These are phyloP conservation scores for Rhynchospora pubera DNA, from an alignment of 176 grass and related monocot genomes.

Conservation along the genomic window DNA sequence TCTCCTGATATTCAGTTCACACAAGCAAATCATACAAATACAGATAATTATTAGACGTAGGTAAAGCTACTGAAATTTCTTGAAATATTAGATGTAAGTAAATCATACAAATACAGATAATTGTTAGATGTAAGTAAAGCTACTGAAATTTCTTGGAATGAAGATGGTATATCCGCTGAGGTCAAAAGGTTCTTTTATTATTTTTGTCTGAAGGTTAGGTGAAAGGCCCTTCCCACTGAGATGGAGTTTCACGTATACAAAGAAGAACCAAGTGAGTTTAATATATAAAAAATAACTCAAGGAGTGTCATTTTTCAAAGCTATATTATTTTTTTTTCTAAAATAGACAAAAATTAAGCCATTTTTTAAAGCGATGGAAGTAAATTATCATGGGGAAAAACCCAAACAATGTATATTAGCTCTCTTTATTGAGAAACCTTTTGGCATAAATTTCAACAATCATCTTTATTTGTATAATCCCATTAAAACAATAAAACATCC, in stretches of 20 bases:
- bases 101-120: too few relatives aligned
- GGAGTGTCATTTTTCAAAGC: neutral
- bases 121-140: too few relatives aligned
- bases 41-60: neutral
- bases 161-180: neutral
- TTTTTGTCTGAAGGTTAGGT: neutral
- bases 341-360: neutral
- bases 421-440: neutral
- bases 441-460: neutral
- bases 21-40: neutral
- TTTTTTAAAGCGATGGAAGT: neutral
- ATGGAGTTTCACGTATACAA: neutral
- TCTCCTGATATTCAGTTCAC: slow-evolving; percentile 31
- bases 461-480: neutral
- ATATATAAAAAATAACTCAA: neutral
- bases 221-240: neutral
- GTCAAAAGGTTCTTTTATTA: neutral
- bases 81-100: too few relatives aligned
- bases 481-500: neutral
- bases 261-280: neutral
- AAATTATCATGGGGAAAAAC: neutral
- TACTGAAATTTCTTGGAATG: neutral
- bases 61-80: neutral
- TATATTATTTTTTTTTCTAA: neutral
- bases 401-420: neutral